Conservation (phyloP, 257 asterid genomes). For the Paulownia fortunei region DNA sequence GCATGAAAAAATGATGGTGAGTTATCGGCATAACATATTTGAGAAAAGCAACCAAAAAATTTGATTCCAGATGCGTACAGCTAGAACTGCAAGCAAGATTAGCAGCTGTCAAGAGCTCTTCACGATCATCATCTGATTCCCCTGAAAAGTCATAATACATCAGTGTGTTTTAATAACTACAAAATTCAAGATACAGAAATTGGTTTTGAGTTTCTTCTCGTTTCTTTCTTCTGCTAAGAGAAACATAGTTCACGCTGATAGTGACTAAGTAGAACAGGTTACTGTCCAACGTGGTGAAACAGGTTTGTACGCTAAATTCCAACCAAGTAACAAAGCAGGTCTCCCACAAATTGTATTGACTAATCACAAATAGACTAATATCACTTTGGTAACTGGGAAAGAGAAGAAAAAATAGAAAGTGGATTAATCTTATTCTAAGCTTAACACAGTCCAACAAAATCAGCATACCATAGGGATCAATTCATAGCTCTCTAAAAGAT, state of each 20-base stretch:
- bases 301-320: neutral
- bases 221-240: conserved; percentile 6
- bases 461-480: neutral
- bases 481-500: neutral
- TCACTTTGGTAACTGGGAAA: neutral
- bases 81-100: conserved; percentile 67
- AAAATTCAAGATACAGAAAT: conserved; percentile 13
- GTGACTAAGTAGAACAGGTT: neutral
- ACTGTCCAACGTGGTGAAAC: conserved; percentile 3
- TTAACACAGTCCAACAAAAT: neutral
- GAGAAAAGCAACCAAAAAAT: conserved; percentile 13
- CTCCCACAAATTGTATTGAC: neutral
- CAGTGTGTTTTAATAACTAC: neutral
- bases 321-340: conserved; percentile 20
- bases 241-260: conserved; percentile 5
- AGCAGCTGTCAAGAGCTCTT: conserved; percentile 83
- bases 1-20: conserved; percentile 26
- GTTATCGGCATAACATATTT: conserved; percentile 12
- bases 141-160: conserved; percentile 52
- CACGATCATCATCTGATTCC: conserved; percentile 90
- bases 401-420: neutral
- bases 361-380: neutral
- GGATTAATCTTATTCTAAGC: neutral
- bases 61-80: conserved; percentile 47
- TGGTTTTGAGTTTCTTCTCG: neutral